Evolutionary conservation across 2,329 filamentous ascomycete species (phyloP), one percentile per base, ranked within the genome.

Genomic region (Scortechinia acanthostroma): DNA sequence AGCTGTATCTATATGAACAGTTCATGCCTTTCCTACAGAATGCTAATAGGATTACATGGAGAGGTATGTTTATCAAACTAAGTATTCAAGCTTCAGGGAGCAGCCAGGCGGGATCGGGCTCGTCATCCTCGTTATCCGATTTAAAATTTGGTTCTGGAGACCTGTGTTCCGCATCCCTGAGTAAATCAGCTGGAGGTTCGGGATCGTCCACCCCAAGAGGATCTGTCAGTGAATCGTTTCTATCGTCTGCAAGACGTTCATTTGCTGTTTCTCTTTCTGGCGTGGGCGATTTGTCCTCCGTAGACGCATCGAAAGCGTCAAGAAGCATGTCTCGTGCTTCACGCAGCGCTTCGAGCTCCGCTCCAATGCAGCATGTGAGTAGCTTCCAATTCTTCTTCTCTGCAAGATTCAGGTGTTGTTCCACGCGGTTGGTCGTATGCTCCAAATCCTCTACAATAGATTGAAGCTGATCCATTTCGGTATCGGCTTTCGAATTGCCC

Each of bases 291-390:
- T 30, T 30, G 25, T 10, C n/a, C n/a, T 30, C 25, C 10, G 25
- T 10, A 40, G 35, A 40, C 20, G 6, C 17, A 19, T 19, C 17
- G 17, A 40, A 40, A 10, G 17, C 35, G 17, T 10, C 10, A 19
- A 40, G 35, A 40, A 40, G 35, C 10, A 40, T 10, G 6, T 19
- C 17, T 6, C 17, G 10, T 19, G 35, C 35, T 17, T 40, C 35
- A 6, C 17, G 17, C 10, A 40, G 17, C 17, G 80, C 77, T 50
- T 80, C 76, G 2, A 82, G 59, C 54, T 84, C 80, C 1, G 80
- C 76, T 3, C 76, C 76, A 48, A 83, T 76, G 45, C 77, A 77
- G 47, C 74, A 79, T 21, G 81, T 70, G 22, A 84, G 65, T 17
- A 83, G 58, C 45, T 73, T 81, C 80, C 80, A 84, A 43, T 70